Conservation (phyloP, 139 green algal species). For the Volvox reticuliferus region DNA sequence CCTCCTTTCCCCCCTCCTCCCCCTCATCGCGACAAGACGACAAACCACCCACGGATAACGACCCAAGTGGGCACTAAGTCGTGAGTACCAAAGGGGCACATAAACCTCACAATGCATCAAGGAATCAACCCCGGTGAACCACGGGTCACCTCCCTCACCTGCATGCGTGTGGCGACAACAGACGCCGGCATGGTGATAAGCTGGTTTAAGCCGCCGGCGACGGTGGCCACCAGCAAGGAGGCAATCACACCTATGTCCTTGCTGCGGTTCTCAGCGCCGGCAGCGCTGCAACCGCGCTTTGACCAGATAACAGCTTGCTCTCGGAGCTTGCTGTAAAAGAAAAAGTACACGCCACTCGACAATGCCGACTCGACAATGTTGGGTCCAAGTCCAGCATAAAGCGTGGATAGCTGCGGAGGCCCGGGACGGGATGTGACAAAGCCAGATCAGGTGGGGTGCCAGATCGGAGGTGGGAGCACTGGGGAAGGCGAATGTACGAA, state of each 20-base stretch:
- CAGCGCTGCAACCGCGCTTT: background rate
- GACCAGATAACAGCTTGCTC: conserved; percentile 32
- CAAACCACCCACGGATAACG: no score
- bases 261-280: background rate
- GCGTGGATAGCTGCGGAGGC: conserved; percentile 14
- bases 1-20: no score
- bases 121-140: no score
- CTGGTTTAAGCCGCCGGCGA: conserved; percentile 86
- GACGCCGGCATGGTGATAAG: conserved; percentile 93
- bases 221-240: conserved; percentile 80
- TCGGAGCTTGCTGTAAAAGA: conserved; percentile 52
- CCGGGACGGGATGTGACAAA: no score
- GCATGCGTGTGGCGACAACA: conserved; percentile 90
- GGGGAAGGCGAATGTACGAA: no score
- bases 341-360: conserved; percentile 63
- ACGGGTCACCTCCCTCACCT: conserved; percentile 53
- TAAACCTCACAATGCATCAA: no score
- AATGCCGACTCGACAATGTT: conserved; percentile 51
- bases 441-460: no score
- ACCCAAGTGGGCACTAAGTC: no score
- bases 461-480: no score
- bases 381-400: conserved; percentile 45
- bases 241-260: conserved; percentile 74
- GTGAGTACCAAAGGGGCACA: no score
- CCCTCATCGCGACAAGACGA: no score